A percentile compares a stretch with the other conserved stretches of the same genome.
Evolutionary conservation across 129 eudicot genomes (phyloP).

Genomic region (Flaveria sonorensis): DNA sequence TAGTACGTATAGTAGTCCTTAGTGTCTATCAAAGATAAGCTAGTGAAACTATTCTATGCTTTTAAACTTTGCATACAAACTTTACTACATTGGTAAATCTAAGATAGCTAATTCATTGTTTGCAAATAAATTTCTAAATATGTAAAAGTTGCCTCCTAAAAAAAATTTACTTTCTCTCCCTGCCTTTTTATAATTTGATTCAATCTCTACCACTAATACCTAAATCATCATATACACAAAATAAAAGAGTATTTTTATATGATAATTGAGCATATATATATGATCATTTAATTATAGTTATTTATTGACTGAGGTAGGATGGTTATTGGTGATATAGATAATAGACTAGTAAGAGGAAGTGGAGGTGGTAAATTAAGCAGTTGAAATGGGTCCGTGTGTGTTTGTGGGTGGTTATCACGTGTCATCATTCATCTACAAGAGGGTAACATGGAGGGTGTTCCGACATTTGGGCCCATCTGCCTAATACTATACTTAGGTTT

Average conservation of each 20-base stretch:
- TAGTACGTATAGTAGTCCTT: background rate
- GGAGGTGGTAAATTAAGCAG: slow-evolving; percentile 4
- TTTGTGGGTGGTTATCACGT: slow-evolving; percentile 18
- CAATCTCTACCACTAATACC: too few relatives aligned
- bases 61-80: background rate
- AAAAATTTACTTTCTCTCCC: too few relatives aligned
- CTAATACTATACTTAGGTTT: background rate
- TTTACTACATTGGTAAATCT: background rate
- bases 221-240: too few relatives aligned
- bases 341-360: background rate
- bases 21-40: too few relatives aligned
- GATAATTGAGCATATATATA: too few relatives aligned
- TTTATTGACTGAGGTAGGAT: background rate
- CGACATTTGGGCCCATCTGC: background rate
- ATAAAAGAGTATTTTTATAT: too few relatives aligned
- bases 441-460: slow-evolving; percentile 16
- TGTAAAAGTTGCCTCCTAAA: too few relatives aligned
- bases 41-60: background rate
- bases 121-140: background rate
- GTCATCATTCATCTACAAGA: slow-evolving; percentile 14
- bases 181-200: too few relatives aligned
- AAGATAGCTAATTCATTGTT: background rate
- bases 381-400: slow-evolving; percentile 9
- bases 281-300: background rate
- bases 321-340: background rate